Conservation (phyloP, 73 alveolate species). For the Stentor coeruleus region DNA sequence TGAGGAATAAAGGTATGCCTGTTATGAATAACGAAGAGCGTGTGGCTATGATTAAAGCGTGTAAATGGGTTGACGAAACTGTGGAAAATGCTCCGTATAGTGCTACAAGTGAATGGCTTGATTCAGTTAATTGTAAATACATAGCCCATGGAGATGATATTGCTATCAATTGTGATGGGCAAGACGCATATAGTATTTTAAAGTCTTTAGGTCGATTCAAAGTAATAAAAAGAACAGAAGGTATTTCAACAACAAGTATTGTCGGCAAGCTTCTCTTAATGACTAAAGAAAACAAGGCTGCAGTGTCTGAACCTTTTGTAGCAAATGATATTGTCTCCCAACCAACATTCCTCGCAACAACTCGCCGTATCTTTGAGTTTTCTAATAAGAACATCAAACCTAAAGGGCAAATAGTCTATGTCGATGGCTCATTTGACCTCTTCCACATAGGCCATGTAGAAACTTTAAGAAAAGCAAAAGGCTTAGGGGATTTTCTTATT, state of each 20-base stretch:
- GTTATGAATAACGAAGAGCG: slow-evolving; percentile 87
- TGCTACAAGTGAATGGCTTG: slow-evolving; percentile 40
- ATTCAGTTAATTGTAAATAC: slow-evolving; percentile 68
- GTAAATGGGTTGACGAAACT: slow-evolving; percentile 95
- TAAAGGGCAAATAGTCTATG: slow-evolving; percentile 79
- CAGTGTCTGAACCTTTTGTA: too few species aligned
- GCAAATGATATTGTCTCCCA: slow-evolving; percentile 22
- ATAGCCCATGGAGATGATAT: slow-evolving; percentile 92
- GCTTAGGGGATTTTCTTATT: slow-evolving; percentile 36
- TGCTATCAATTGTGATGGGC: slow-evolving; percentile 65
- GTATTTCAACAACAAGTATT: slow-evolving; percentile 86
- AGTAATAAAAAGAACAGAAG: slow-evolving; percentile 87
- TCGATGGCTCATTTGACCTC: slow-evolving; percentile 92
- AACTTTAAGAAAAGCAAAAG: slow-evolving; percentile 80
- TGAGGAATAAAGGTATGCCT: slow-evolving; percentile 90
- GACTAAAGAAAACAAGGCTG: slow-evolving; percentile 68
- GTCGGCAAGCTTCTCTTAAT: slow-evolving; percentile 70
- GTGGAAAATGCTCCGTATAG: slow-evolving; percentile 68
- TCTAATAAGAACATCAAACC: slow-evolving; percentile 71
- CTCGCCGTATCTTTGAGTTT: slow-evolving; percentile 88
- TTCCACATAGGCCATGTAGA: slow-evolving; percentile 85
- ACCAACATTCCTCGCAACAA: slow-evolving; percentile 53
- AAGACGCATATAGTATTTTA: too few species aligned
- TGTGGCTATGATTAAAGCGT: slow-evolving; percentile 71
- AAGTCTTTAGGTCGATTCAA: slow-evolving; percentile 74